phyloP scores from a whole-genome alignment of 2,329 filamentous ascomycete genomes.

The Cercospora beticola region DNA sequence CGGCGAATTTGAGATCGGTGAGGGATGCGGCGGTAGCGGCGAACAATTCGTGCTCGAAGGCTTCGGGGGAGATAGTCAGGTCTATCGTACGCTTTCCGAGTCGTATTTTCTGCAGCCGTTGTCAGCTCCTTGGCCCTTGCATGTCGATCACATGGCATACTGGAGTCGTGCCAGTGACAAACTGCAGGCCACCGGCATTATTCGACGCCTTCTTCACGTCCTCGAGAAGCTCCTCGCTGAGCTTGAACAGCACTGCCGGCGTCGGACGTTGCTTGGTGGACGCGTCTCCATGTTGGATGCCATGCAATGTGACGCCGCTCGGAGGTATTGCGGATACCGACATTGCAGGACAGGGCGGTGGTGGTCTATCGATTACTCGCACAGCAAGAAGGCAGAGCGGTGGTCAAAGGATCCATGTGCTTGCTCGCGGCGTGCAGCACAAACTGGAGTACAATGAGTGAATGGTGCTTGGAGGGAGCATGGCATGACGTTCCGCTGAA shows the following conservation, averaged over 20 bases:
- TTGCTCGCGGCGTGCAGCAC: slow-evolving; percentile 24
- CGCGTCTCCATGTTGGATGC: slow-evolving; percentile 22
- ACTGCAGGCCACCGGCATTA: slow-evolving; percentile 33
- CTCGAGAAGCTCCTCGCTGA: slow-evolving; percentile 35
- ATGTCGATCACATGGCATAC: slow-evolving; percentile 29
- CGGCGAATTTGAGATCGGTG: slow-evolving; percentile 55
- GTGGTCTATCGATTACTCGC: slow-evolving; percentile 11
- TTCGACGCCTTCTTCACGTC: slow-evolving; percentile 37
- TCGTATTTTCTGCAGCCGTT: slow-evolving; percentile 50
- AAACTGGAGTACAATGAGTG: slow-evolving; percentile 27
- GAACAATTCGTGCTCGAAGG: slow-evolving; percentile 60
- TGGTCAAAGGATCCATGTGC: slow-evolving; percentile 27
- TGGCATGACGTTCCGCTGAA: slow-evolving; percentile 20
- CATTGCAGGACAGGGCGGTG: slow-evolving; percentile 17
- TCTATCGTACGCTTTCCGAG: slow-evolving; percentile 58
- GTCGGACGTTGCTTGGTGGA: slow-evolving; percentile 21
- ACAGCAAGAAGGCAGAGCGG: slow-evolving; percentile 6
- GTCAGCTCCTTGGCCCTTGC: slow-evolving; percentile 1
- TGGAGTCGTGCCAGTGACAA: slow-evolving; percentile 37
- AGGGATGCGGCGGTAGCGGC: slow-evolving; percentile 44
- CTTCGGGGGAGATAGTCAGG: slow-evolving; percentile 55
- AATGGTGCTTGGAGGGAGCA: slow-evolving; percentile 5
- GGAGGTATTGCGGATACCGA: slow-evolving; percentile 23
- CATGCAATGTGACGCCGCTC: slow-evolving; percentile 33
- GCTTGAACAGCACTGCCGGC: slow-evolving; percentile 35